Evolutionary conservation across 2,329 filamentous ascomycete species (phyloP).

Genomic region (Hypoxylon sp.): DNA sequence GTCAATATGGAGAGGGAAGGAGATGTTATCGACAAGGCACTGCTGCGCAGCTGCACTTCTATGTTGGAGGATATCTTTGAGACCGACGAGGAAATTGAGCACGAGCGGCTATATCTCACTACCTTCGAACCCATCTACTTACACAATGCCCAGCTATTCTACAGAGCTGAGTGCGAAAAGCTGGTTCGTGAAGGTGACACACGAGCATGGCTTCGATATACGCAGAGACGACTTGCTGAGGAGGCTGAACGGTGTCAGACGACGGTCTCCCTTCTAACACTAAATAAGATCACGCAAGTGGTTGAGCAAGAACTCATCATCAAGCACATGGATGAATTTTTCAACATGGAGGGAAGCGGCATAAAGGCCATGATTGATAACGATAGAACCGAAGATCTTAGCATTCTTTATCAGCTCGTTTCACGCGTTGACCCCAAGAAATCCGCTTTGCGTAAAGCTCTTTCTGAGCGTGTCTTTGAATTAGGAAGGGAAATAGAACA

Average conservation of each 20-base stretch:
- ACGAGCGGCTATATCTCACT: slow-evolving; percentile 85
- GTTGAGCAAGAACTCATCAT: slow-evolving; percentile 86
- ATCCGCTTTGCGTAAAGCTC: slow-evolving; percentile 74
- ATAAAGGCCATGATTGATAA: slow-evolving; percentile 93
- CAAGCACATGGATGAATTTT: slow-evolving; percentile 82
- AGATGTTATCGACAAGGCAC: slow-evolving; percentile 85
- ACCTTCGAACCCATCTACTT: slow-evolving; percentile 87
- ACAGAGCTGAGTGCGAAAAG: slow-evolving; percentile 79
- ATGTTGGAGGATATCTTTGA: slow-evolving; percentile 95
- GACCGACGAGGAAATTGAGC: slow-evolving; percentile 81
- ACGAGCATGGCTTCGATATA: slow-evolving; percentile 83
- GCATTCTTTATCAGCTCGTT: slow-evolving; percentile 85
- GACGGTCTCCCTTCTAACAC: slow-evolving; percentile 80
- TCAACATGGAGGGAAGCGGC: slow-evolving; percentile 87
- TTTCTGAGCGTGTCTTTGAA: slow-evolving; percentile 82
- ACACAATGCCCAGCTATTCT: slow-evolving; percentile 78
- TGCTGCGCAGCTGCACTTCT: slow-evolving; percentile 85
- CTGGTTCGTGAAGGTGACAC: slow-evolving; percentile 85
- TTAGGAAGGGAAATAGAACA: slow-evolving; percentile 88
- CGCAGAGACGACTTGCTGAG: slow-evolving; percentile 80
- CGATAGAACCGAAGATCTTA: slow-evolving; percentile 82
- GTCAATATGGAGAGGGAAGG: slow-evolving; percentile 93
- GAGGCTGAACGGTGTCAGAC: slow-evolving; percentile 87
- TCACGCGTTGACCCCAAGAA: slow-evolving; percentile 83
- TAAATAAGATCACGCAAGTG: slow-evolving; percentile 79